These are phyloP conservation scores for Calonectria hawksworthii DNA, from an alignment of 2,329 filamentous ascomycete genomes.

Conservation along the genomic window DNA sequence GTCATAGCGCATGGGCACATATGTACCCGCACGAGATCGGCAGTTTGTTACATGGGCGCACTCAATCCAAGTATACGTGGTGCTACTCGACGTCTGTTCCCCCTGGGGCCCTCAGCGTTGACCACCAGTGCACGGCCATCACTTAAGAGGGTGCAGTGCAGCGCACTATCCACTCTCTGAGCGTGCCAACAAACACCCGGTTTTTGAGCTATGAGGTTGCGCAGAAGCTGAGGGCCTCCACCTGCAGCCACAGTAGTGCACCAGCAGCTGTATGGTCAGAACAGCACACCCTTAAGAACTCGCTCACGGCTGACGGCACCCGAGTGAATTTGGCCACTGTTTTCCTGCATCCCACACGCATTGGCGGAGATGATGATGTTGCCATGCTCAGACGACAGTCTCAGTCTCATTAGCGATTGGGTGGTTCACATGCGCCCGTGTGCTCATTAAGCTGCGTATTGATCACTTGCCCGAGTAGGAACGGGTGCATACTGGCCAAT, in stretches of 20 bases:
- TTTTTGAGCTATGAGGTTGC: background rate
- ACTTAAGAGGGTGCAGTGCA: background rate
- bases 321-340: background rate
- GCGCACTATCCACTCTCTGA: background rate
- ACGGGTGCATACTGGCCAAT: slow-evolving; percentile 18
- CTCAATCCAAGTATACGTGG: background rate
- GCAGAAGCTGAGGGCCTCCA: slow-evolving; percentile 10
- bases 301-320: background rate
- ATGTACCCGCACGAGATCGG: background rate
- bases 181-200: background rate
- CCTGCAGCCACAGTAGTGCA: slow-evolving; percentile 9
- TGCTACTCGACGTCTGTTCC: background rate
- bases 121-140: background rate
- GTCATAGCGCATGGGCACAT: slow-evolving; percentile 1
- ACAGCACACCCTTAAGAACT: background rate
- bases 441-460: slow-evolving; percentile 6
- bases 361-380: slow-evolving; percentile 3
- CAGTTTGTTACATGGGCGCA: background rate
- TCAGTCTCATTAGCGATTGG: slow-evolving; percentile 5
- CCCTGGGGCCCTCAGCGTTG: background rate
- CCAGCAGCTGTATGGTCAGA: background rate
- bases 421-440: slow-evolving; percentile 3
- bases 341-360: background rate
- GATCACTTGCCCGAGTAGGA: slow-evolving; percentile 7
- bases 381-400: slow-evolving; percentile 13